A percentile compares a stretch with the other conserved stretches of the same genome.
These are phyloP conservation scores for Phytopythium litorale DNA, from an alignment of 352 stramenopile genomes.

Conservation along the genomic window DNA sequence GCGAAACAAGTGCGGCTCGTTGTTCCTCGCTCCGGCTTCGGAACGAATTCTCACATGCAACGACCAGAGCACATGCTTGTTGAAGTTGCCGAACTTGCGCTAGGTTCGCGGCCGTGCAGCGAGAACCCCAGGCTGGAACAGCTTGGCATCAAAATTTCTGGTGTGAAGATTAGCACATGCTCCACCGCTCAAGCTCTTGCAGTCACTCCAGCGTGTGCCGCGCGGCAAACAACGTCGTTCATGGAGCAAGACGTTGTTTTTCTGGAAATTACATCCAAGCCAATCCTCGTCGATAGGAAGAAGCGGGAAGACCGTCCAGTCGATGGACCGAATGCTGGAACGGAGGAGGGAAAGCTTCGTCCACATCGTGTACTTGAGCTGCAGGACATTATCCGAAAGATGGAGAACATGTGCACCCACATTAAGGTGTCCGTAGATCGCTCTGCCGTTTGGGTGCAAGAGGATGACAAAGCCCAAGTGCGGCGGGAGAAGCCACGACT, in stretches of 20 bases:
- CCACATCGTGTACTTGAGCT: constrained; percentile 25
- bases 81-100: constrained; percentile 31
- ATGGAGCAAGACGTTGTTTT: constrained; percentile 5
- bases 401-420: constrained; percentile 48
- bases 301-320: not conserved
- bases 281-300: not conserved
- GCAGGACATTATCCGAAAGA: constrained; percentile 41
- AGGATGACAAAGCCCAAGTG: not conserved
- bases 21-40: constrained; percentile 43
- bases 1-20: constrained; percentile 32
- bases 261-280: constrained; percentile 4
- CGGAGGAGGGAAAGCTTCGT: not conserved
- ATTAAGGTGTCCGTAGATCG: constrained; percentile 28
- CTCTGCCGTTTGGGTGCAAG: constrained; percentile 31
- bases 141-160: constrained; percentile 32
- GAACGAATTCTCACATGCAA: constrained; percentile 30
- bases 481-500: not conserved
- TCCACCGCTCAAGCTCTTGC: constrained; percentile 4
- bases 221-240: not conserved
- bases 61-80: constrained; percentile 58
- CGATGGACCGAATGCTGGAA: not conserved
- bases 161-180: constrained; percentile 40
- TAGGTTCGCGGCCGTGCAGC: constrained; percentile 41
- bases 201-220: not conserved
- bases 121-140: constrained; percentile 44